phyloP scores from a whole-genome alignment of 305 asterid species.

The Andrographis paniculata region DNA sequence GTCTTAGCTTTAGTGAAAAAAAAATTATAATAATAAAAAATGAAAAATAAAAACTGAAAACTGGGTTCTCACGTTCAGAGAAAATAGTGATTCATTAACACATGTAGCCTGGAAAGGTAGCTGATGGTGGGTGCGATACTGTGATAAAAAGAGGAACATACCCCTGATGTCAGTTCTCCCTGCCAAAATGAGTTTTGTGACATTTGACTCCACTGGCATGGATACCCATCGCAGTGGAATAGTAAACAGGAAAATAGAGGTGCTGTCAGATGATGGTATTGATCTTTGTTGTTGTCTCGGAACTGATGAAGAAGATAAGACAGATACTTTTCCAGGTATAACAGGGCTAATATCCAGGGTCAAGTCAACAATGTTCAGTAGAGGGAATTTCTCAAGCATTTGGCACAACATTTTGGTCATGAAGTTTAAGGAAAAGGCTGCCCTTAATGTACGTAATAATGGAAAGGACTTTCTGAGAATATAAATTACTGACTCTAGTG shows the following conservation, averaged over 20 bases:
- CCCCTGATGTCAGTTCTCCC: slow-evolving; percentile 73
- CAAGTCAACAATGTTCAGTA: slow-evolving; percentile 54
- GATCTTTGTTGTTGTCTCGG: slow-evolving; percentile 25
- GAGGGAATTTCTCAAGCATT: slow-evolving; percentile 45
- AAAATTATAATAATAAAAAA: too few species aligned
- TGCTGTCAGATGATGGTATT: slow-evolving; percentile 14
- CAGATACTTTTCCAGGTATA: slow-evolving; percentile 44
- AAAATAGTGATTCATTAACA: too few species aligned
- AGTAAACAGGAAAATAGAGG: slow-evolving; percentile 18
- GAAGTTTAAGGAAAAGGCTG: slow-evolving; percentile 49
- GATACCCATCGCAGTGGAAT: slow-evolving; percentile 24
- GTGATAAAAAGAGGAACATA: slow-evolving; percentile 24
- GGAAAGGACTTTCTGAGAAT: slow-evolving; percentile 68
- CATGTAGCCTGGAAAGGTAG: too few species aligned
- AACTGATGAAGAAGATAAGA: slow-evolving; percentile 37
- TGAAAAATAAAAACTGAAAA: too few species aligned
- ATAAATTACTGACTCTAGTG: slow-evolving; percentile 52
- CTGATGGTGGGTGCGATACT: neutral
- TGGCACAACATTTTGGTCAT: slow-evolving; percentile 32
- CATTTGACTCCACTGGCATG: slow-evolving; percentile 31
- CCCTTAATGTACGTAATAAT: slow-evolving; percentile 53
- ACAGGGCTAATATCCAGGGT: slow-evolving; percentile 63
- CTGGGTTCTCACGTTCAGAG: too few species aligned
- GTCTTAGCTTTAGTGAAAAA: too few species aligned
- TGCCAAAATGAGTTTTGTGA: slow-evolving; percentile 55